Percentiles rank a stretch among this genome's conserved stretches.
phyloP scores from a whole-genome alignment of 2,329 filamentous ascomycete species.

The Penicillium sp. region DNA sequence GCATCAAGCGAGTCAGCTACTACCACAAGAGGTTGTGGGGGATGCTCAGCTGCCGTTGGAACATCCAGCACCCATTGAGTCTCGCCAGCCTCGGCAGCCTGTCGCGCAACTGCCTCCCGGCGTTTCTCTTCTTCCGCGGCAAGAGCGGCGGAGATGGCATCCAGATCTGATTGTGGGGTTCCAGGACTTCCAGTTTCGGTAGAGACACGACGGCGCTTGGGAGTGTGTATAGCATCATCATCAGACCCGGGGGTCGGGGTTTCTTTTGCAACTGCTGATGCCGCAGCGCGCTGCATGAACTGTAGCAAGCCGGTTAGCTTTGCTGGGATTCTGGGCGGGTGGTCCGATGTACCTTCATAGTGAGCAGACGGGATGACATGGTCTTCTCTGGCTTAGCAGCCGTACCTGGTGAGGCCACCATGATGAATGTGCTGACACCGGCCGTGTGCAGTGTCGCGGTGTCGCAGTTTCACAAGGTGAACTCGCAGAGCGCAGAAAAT shows the following conservation, averaged over 20 bases:
- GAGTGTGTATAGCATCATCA: slow-evolving; percentile 35
- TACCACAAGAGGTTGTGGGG: slow-evolving; percentile 30
- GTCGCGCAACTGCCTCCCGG: slow-evolving; percentile 38
- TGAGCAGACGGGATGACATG: slow-evolving; percentile 84
- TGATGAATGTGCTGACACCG: slow-evolving; percentile 7
- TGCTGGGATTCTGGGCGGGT: slow-evolving; percentile 1
- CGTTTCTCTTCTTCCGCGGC: slow-evolving; percentile 44
- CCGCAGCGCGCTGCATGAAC: slow-evolving; percentile 89
- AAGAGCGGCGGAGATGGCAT: slow-evolving; percentile 42
- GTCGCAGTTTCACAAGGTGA: background rate
- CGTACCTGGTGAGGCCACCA: slow-evolving; percentile 45
- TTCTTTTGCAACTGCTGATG: slow-evolving; percentile 50
- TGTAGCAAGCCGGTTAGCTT: slow-evolving; percentile 28
- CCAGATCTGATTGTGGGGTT: slow-evolving; percentile 36
- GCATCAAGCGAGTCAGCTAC: slow-evolving; percentile 36
- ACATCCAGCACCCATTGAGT: slow-evolving; percentile 45
- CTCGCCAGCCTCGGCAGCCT: slow-evolving; percentile 45
- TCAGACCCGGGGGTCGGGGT: slow-evolving; percentile 49
- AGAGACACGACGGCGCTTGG: slow-evolving; percentile 40
- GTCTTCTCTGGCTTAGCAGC: slow-evolving; percentile 60
- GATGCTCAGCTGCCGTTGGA: slow-evolving; percentile 17
- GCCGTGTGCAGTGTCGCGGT: too few species aligned
- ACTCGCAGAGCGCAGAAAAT: slow-evolving; percentile 4
- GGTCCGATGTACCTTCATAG: slow-evolving; percentile 67
- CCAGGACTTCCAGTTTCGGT: slow-evolving; percentile 18